Conservation (phyloP, 2,329 filamentous ascomycete genomes). For the Sclerotinia trifoliorum region DNA sequence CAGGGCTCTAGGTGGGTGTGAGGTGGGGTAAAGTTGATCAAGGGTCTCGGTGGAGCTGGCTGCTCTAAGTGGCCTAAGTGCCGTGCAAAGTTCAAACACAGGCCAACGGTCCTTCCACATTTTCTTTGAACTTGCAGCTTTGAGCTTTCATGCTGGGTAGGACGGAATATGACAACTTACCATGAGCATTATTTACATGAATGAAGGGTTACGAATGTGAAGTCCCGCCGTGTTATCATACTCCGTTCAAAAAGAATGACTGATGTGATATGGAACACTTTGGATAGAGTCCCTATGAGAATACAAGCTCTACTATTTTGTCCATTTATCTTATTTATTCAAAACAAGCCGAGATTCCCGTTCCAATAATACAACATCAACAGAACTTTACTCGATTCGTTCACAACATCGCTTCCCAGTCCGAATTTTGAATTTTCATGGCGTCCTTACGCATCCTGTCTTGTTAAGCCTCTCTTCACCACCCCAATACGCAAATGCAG, state of each 20-base stretch:
- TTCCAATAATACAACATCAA: neutral
- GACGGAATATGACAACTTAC: neutral
- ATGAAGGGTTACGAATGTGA: neutral
- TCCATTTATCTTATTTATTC: neutral
- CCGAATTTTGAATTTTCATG: too few relatives aligned
- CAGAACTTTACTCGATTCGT: neutral
- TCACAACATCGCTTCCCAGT: neutral
- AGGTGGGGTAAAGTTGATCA: slow-evolving; percentile 2
- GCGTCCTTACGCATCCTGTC: too few relatives aligned
- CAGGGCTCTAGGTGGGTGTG: neutral
- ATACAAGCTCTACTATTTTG: neutral
- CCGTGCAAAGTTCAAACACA: neutral
- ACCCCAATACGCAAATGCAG: neutral
- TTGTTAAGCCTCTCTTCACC: neutral
- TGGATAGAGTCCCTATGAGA: neutral
- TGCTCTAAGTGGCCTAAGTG: neutral
- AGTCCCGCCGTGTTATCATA: neutral
- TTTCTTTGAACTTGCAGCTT: slow-evolving; percentile 1
- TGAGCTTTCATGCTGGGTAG: neutral
- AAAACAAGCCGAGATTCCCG: neutral
- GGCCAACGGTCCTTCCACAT: neutral
- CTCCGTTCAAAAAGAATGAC: neutral
- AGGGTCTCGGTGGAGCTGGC: neutral
- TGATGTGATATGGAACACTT: neutral
- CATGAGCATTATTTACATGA: too few relatives aligned